A percentile compares a stretch with the other conserved stretches of the same genome.
These are phyloP conservation scores for Allodekkera sacchari DNA, from an alignment of 805 yeast genomes.

Conservation along the genomic window DNA sequence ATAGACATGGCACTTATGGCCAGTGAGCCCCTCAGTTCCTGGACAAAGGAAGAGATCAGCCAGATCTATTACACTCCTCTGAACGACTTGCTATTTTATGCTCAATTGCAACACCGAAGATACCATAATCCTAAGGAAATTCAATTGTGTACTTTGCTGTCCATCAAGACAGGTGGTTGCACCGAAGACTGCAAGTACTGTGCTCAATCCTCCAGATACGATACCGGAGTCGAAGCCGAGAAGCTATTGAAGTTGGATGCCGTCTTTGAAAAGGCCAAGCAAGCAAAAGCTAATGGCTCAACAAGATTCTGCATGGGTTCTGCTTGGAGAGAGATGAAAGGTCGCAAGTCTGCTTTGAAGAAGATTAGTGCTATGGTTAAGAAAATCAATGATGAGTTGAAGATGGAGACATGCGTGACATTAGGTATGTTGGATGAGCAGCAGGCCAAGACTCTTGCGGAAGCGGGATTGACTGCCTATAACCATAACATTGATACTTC, in stretches of 20 bases:
- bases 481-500: constrained; percentile 79
- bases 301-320: constrained; percentile 83
- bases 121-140: constrained; percentile 63
- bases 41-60: constrained; percentile 55
- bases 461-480: constrained; percentile 74
- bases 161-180: constrained; percentile 75
- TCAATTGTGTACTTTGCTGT: constrained; percentile 68
- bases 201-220: constrained; percentile 62
- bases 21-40: constrained; percentile 27
- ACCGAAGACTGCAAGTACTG: constrained; percentile 78
- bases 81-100: constrained; percentile 47
- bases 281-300: constrained; percentile 62
- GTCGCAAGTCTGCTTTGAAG: constrained; percentile 59
- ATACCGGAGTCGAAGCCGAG: constrained; percentile 66
- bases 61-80: constrained; percentile 61
- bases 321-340: constrained; percentile 82
- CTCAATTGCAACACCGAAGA: constrained; percentile 59
- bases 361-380: constrained; percentile 58
- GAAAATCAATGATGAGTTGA: constrained; percentile 48
- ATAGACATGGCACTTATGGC: constrained; percentile 21
- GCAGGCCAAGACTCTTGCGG: constrained; percentile 52
- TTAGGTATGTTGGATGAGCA: constrained; percentile 65
- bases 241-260: constrained; percentile 51
- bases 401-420: constrained; percentile 74
- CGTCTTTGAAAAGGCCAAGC: constrained; percentile 55